These are phyloP conservation scores for Asterophora parasitica DNA, from an alignment of 768 basidiomycete genomes.

Conservation along the genomic window DNA sequence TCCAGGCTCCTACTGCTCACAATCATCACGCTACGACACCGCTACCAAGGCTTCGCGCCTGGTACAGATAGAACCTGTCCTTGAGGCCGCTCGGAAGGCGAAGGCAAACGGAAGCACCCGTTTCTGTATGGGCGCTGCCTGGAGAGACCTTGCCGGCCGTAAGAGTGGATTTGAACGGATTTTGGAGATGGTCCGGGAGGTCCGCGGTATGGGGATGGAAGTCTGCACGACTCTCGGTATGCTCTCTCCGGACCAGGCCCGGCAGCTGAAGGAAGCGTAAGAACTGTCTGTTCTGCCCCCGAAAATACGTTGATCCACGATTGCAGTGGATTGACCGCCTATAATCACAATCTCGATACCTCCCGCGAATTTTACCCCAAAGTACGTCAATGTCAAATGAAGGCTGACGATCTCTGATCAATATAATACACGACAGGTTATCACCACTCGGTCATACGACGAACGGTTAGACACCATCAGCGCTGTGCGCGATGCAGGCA, in stretches of 20 bases:
- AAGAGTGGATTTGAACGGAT: slow-evolving; percentile 94
- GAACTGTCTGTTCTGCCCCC: slow-evolving; percentile 22
- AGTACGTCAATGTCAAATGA: slow-evolving; percentile 34
- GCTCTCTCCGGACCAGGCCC: slow-evolving; percentile 91
- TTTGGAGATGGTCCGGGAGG: slow-evolving; percentile 84
- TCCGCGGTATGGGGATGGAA: slow-evolving; percentile 97
- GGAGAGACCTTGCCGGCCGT: slow-evolving; percentile 90
- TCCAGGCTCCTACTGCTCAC: slow-evolving; percentile 93
- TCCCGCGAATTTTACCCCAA: slow-evolving; percentile 95
- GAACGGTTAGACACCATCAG: slow-evolving; percentile 87
- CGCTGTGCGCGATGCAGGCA: slow-evolving; percentile 90
- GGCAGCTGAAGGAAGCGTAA: slow-evolving; percentile 88
- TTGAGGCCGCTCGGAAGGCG: slow-evolving; percentile 88
- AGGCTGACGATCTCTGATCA: background rate
- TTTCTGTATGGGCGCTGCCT: slow-evolving; percentile 99
- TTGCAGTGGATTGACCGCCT: slow-evolving; percentile 83
- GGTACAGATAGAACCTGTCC: slow-evolving; percentile 85
- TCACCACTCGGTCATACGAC: slow-evolving; percentile 92
- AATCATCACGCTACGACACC: slow-evolving; percentile 90
- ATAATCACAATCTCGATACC: slow-evolving; percentile 98
- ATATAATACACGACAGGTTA: slow-evolving; percentile 53
- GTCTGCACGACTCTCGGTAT: slow-evolving; percentile 99
- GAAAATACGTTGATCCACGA: slow-evolving; percentile 6
- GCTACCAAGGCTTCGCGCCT: slow-evolving; percentile 84
- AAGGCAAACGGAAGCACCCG: slow-evolving; percentile 96